Evolutionary conservation across 768 basidiomycete species (phyloP), one percentile per base, ranked within the genome.

Genomic region (Boletus rubropictus): DNA sequence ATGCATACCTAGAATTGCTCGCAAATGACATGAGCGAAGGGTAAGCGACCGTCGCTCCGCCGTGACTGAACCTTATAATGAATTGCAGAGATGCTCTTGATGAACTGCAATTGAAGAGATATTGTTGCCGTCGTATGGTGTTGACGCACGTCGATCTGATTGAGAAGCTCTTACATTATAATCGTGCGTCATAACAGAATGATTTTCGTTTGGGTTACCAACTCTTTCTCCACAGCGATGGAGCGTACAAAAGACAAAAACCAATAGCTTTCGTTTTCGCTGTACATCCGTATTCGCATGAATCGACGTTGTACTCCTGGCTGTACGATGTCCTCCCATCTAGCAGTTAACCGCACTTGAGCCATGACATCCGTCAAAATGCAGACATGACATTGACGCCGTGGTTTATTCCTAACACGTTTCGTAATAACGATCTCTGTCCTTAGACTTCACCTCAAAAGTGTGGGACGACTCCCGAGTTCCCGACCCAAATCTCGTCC

Each of bases 81-180:
- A 10, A 31, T 18, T 18, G 1, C 54, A 95, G 93, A 57, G 91
- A 95, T 45, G 91, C 92, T 5, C 76, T 96, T 36, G 91, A 94
- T 51, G 82, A 87, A 57, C 72, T 95, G 2, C 87, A 93, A 55
- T 70, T 98, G 37, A 94, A 90, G 67, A 73, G 95, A 46, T 98
- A 98, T 62, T 98, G 95, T 69, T 97, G 95, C 69, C 78, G 94
- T 38, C 80, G 95, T 39, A 98, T 97, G 95, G 89, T 98, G 5
- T 72, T 97, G 44, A 97, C 95, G 0, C 95, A 98, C 65, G 95
- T 97, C 46, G 95, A 97, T 69, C 76, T 97, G 53, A 97, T 97
- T 56, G 95, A 97, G 70, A 97, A 97, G 69, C 77, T 97, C 15
- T 73, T 98, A 20, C 91, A 95, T 59, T 98, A 95, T 66, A 95